Evolutionary conservation across 805 yeast genomes (phyloP).

Genomic region (Pichia heedii): DNA sequence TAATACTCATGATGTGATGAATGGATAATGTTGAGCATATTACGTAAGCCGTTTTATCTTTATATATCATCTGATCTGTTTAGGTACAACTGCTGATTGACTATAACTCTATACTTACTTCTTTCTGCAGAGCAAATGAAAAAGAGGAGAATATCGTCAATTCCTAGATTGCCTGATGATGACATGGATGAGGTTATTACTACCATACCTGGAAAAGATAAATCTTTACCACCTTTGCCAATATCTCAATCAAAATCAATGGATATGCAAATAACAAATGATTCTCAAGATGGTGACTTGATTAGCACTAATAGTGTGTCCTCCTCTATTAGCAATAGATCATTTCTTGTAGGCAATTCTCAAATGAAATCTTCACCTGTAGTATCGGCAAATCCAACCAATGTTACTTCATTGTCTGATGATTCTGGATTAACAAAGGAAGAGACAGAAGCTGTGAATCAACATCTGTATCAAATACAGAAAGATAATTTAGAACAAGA

Average conservation of each 20-base stretch:
- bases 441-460: not conserved
- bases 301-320: not conserved
- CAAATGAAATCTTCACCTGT: slow-evolving; percentile 15
- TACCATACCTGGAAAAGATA: slow-evolving; percentile 10
- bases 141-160: not conserved
- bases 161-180: slow-evolving; percentile 22
- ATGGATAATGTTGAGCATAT: too few relatives aligned
- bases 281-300: not conserved
- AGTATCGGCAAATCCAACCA: slow-evolving; percentile 13
- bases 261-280: slow-evolving; percentile 1
- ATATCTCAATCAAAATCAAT: not conserved
- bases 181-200: slow-evolving; percentile 17
- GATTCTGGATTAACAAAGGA: not conserved
- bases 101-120: too few relatives aligned
- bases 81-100: too few relatives aligned
- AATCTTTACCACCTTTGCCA: slow-evolving; percentile 10
- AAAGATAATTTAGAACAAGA: not conserved
- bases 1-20: too few relatives aligned
- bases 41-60: too few relatives aligned
- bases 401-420: not conserved
- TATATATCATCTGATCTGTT: too few relatives aligned
- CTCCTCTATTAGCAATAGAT: not conserved
- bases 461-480: not conserved
- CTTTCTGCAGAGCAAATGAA: not conserved
- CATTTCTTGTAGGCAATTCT: slow-evolving; percentile 1